Conservation (phyloP, 2,329 filamentous ascomycete species). For the Diaporthe sp. region DNA sequence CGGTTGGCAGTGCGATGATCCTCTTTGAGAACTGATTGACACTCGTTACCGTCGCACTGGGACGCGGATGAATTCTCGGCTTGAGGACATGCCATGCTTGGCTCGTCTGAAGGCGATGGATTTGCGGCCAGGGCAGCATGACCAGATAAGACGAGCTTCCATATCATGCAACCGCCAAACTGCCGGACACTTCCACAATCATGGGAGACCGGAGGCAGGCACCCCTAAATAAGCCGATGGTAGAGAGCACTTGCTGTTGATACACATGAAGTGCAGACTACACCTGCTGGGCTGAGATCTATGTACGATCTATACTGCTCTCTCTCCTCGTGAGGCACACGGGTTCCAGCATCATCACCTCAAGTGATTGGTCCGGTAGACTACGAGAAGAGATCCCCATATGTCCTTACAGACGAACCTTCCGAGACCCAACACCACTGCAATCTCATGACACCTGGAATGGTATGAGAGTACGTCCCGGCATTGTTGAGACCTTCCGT, state of each 20-base stretch:
- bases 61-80: neutral
- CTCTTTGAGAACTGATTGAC: neutral
- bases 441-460: neutral
- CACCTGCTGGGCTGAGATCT: neutral
- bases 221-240: neutral
- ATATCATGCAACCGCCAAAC: neutral
- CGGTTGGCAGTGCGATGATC: neutral
- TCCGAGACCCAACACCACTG: neutral
- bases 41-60: slow-evolving; percentile 13
- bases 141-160: neutral
- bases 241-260: neutral
- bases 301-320: neutral
- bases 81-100: neutral
- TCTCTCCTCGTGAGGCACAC: neutral
- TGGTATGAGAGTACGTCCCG: neutral
- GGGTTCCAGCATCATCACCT: neutral
- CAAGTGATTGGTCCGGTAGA: neutral
- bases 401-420: neutral
- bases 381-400: neutral
- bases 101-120: neutral
- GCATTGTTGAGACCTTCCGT: neutral
- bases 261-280: neutral
- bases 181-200: neutral
- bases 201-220: neutral
- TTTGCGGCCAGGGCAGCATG: neutral